Conservation (phyloP, 2,329 filamentous ascomycete species). For the Diaporthe nobilis region DNA sequence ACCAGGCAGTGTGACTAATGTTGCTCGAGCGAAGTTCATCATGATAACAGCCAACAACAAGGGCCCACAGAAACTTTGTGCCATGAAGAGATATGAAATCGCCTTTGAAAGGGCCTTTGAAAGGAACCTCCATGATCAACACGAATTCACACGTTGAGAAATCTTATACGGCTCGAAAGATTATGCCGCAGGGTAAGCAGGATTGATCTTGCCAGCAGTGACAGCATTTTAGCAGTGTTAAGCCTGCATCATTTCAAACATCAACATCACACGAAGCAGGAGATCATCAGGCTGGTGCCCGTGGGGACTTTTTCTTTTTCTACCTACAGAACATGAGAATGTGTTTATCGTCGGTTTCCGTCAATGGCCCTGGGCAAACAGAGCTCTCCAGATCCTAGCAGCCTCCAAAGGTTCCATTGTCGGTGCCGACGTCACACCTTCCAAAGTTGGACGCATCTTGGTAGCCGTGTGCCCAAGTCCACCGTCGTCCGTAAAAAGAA, state of each 20-base stretch:
- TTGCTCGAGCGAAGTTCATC: neutral
- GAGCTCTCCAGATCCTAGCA: conserved; percentile 17
- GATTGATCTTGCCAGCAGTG: neutral
- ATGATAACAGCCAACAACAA: too few species aligned
- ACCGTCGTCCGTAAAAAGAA: neutral
- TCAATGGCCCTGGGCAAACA: neutral
- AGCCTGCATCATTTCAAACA: neutral
- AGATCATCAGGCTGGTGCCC: conserved; percentile 1
- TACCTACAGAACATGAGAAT: neutral
- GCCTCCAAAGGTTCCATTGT: neutral
- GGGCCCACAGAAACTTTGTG: neutral
- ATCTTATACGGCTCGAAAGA: neutral
- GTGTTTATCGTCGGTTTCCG: neutral
- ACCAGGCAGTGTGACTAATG: neutral
- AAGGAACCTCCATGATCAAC: neutral
- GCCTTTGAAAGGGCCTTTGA: too few species aligned
- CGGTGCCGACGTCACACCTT: neutral
- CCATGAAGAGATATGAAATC: neutral
- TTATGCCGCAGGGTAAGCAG: neutral
- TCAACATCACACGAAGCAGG: neutral
- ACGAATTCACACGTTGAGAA: neutral
- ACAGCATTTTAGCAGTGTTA: neutral
- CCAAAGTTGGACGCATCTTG: neutral
- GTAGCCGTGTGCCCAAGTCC: neutral
- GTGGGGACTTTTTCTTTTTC: neutral